A percentile compares a stretch with the other conserved stretches of the same genome.
Evolutionary conservation across 495 filamentous ascomycete species (phyloP).

Genomic region (Penicillium daleae): DNA sequence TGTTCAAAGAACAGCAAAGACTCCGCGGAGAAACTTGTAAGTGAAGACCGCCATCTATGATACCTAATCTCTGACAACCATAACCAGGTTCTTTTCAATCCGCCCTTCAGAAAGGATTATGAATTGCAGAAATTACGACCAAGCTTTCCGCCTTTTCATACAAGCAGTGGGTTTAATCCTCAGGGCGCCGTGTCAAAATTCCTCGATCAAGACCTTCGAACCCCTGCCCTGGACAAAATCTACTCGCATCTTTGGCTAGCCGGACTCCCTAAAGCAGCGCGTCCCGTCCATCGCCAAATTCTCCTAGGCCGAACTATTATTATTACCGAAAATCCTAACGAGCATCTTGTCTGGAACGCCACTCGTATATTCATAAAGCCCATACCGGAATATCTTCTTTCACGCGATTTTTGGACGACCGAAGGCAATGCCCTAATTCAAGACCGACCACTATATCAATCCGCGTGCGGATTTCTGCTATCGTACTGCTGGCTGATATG

Average conservation of each 20-base stretch:
- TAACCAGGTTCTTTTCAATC: neutral
- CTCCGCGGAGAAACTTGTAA: neutral
- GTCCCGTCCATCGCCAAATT: constrained; percentile 7
- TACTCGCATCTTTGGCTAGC: constrained; percentile 11
- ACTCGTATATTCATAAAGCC: constrained; percentile 19
- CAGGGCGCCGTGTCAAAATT: neutral
- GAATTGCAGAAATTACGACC: neutral
- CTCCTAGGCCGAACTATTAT: constrained; percentile 2
- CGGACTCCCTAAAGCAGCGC: constrained; percentile 7
- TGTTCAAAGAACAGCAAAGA: neutral
- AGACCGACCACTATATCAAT: constrained; percentile 3
- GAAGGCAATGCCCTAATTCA: constrained; percentile 1
- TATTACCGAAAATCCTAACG: constrained; percentile 7
- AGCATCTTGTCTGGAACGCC: constrained; percentile 12
- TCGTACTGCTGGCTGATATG: constrained; percentile 18
- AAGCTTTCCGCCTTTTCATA: neutral
- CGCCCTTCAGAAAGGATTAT: constrained; percentile 5
- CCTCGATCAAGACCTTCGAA: neutral
- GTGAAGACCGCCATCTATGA: neutral
- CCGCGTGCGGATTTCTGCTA: constrained; percentile 11
- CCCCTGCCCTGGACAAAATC: constrained; percentile 3
- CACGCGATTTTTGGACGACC: constrained; percentile 12
- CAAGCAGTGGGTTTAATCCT: neutral
- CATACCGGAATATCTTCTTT: constrained; percentile 8
- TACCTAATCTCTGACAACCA: neutral